Evolutionary conservation across 2,329 filamentous ascomycete species (phyloP), one percentile per base, ranked within the genome.

Genomic region (Aspergillus transmontanensis): DNA sequence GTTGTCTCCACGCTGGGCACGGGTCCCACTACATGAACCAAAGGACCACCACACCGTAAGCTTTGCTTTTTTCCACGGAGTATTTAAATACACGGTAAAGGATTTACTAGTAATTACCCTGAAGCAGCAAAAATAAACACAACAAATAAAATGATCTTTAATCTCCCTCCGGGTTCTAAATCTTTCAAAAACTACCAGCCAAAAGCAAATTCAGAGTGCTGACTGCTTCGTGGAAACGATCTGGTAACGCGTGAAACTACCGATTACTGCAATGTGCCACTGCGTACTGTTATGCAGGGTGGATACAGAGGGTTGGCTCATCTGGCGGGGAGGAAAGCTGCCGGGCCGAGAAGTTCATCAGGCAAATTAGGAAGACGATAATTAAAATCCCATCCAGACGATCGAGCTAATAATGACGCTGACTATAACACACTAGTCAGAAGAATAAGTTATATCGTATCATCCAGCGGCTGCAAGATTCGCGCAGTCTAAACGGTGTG

Each of bases 401-500:
- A 59, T 41, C n/a, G 21, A 39, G n/a, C 19, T 43, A 54, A 59
- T 43, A 54, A 14, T 36, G 36, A 59, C 39, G 32, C 32, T 53
- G 36, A 32, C 48, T 30, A 59, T 54, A 53, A 54, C 26, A 28
- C 28, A 50, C 23, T 50, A 50, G 46, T 30, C 23, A 28, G 28
- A 36, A 32, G 30, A 51, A 36, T 58, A 58, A 34, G 39, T 58
- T 43, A 43, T 23, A 23, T 32, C 32, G 28, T 32, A 45, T 32
- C 32, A 30, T 43, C 58, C 51, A 55, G 43, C 51, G 26, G 53
- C 60, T 68, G 66, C 66, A 67, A 67, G 66, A 68, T 68, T 66
- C 43, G 48, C 62, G 64, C 62, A 63, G 51, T 60, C 62, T 63
- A 64, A 67, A 68, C 65, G 66, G 57, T 58, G 64, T 65, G 65